Base-by-base conservation (phyloP, 2,329 filamentous ascomycete genomes). In the Myotisia sp. region DNA sequence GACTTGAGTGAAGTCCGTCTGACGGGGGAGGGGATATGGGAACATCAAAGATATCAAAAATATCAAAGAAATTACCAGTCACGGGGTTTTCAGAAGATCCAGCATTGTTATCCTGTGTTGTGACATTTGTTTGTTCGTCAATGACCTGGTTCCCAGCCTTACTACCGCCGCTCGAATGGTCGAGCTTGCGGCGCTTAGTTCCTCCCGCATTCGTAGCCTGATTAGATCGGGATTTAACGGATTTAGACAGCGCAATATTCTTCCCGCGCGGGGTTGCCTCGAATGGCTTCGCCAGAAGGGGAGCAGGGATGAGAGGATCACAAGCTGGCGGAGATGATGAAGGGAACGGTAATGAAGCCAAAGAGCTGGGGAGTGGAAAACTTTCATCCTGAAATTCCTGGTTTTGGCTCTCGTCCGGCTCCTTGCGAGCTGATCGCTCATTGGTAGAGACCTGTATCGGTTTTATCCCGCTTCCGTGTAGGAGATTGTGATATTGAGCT, bases 391-490 rank as follows among this genome's bases (percentile, higher is more conserved):
- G 48, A 32, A 50, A 50, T 13, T 55, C 48, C 22, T 55, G 46
- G 10, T 43, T 47, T 36, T 56, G 53, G 28, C 48, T 52, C 21
- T 54, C 49, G 31, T 50, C 42, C 3, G 48, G 47, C 10, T 42
- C 29, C 17, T 38, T 26, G 18, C 20, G 32, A 19, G 36, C 34
- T 31, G 39, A 34, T 26, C 37, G 13, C 12, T 39, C 33, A 29
- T 36, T 34, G 23, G 32, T 46, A 36, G 41, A 45, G 33, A 57
- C 47, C 12, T 54, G 57, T 9, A 66, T 46, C 8, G 64, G 62
- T 33, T 53, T 57, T 6, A 65, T 29, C 2, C 64, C 63, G 32
- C 60, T 44, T 23, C 50, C 52, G 34, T 52, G 58, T 45, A 64
- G 51, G 26, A 53, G 53, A 21, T 43, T 51, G 28, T 53, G 50